Percentiles rank a stretch among this genome's conserved stretches.
Conservation (phyloP, 768 basidiomycete genomes). For the Lyophyllum decastes region DNA sequence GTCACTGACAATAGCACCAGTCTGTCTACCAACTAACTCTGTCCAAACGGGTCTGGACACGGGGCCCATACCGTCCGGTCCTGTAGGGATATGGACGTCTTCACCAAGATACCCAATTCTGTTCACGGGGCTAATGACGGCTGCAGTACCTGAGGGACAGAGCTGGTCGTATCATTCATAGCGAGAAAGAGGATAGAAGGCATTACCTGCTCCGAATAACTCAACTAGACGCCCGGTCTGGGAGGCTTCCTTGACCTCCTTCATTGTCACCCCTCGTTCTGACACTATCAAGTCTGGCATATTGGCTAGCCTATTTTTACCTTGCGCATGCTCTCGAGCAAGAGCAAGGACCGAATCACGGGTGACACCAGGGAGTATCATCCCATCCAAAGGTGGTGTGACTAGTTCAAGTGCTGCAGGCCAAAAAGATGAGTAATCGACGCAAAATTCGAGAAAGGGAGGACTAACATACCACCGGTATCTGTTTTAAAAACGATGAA, state of each 20-base stretch:
- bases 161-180: neutral
- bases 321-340: slow-evolving; percentile 59
- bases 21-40: slow-evolving; percentile 80
- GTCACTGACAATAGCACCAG: slow-evolving; percentile 71
- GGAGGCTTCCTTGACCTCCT: slow-evolving; percentile 62
- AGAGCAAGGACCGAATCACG: slow-evolving; percentile 82
- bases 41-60: slow-evolving; percentile 72
- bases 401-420: slow-evolving; percentile 71
- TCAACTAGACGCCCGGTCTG: slow-evolving; percentile 72
- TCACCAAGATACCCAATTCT: slow-evolving; percentile 73
- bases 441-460: neutral
- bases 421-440: slow-evolving; percentile 23
- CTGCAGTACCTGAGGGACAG: slow-evolving; percentile 67
- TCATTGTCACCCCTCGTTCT: slow-evolving; percentile 77
- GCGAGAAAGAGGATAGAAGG: neutral
- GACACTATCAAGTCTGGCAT: slow-evolving; percentile 60
- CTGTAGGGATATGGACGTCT: slow-evolving; percentile 64
- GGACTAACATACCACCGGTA: slow-evolving; percentile 52
- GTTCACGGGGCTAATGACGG: slow-evolving; percentile 70
- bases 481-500: slow-evolving; percentile 77
- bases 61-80: slow-evolving; percentile 76
- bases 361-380: slow-evolving; percentile 92
- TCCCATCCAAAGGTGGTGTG: slow-evolving; percentile 88
- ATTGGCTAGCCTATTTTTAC: slow-evolving; percentile 42
- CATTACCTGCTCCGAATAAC: slow-evolving; percentile 76